Percentiles rank a stretch among this genome's conserved stretches.
Conservation (phyloP, 192 early-diverging fungal genomes). For the Chytriomyces confervae region DNA sequence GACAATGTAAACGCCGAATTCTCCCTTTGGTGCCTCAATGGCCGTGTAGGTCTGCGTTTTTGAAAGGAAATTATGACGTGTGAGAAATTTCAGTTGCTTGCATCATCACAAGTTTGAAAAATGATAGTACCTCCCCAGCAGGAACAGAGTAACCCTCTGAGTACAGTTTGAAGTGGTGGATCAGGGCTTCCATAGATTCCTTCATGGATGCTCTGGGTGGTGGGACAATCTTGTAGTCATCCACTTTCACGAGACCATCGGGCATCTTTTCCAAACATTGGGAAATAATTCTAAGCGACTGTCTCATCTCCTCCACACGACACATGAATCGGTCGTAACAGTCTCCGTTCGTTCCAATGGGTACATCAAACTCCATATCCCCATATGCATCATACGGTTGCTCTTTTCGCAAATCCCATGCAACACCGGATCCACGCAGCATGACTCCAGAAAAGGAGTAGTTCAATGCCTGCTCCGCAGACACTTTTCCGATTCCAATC, state of each 20-base stretch:
- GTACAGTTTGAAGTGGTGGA: conserved; percentile 99
- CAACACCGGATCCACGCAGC: conserved; percentile 91
- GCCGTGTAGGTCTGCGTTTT: conserved; percentile 84
- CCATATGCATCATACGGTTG: conserved; percentile 96
- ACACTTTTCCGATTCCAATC: conserved; percentile 84
- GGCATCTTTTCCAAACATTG: conserved; percentile 98
- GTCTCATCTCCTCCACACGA: conserved; percentile 99
- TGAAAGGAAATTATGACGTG: conserved; percentile 2
- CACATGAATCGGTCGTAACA: conserved; percentile 95
- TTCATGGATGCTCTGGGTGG: conserved; percentile 95
- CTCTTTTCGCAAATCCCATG: conserved; percentile 94
- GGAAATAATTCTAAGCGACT: conserved; percentile 90
- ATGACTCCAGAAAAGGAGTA: conserved; percentile 94
- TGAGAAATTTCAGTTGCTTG: not conserved
- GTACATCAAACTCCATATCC: conserved; percentile 95
- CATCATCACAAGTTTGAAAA: conserved; percentile 21
- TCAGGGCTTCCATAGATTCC: conserved; percentile 98
- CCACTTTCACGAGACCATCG: conserved; percentile 89
- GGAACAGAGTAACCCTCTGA: conserved; percentile 99
- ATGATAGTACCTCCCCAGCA: conserved; percentile 73
- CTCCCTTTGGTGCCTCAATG: conserved; percentile 98
- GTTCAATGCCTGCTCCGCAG: conserved; percentile 86
- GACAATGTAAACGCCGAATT: conserved; percentile 95
- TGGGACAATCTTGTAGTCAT: conserved; percentile 96
- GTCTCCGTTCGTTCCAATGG: conserved; percentile 92